Conservation (phyloP, 1,139 yeast species). For the Suhomyces coccinellae region DNA sequence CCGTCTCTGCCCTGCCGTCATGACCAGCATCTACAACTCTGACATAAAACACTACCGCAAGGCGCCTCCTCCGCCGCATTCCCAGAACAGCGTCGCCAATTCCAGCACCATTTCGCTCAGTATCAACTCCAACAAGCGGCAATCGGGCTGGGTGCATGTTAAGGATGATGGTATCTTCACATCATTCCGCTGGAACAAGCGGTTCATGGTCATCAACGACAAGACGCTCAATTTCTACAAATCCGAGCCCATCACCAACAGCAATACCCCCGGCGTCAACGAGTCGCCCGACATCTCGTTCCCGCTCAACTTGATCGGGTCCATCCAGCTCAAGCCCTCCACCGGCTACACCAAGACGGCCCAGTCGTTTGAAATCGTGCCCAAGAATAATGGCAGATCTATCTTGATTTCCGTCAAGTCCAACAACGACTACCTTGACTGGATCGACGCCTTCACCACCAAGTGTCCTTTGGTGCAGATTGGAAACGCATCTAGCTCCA, state of each 20-base stretch:
- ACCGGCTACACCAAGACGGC: conserved; percentile 52
- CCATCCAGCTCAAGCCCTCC: conserved; percentile 41
- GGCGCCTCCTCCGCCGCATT: conserved; percentile 36
- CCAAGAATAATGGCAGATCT: conserved; percentile 59
- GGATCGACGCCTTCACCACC: conserved; percentile 89
- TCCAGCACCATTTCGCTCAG: conserved; percentile 20
- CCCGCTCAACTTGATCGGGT: conserved; percentile 42
- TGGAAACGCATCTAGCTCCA: conserved; percentile 23
- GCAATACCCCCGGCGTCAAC: conserved; percentile 14
- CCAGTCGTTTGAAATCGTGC: conserved; percentile 76
- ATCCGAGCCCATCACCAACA: conserved; percentile 46
- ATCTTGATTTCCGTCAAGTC: conserved; percentile 74
- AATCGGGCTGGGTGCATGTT: conserved; percentile 82
- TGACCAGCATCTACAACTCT: conserved; percentile 52
- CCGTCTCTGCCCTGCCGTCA: conserved; percentile 10
- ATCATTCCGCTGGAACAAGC: conserved; percentile 88
- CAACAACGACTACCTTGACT: conserved; percentile 78
- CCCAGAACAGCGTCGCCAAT: conserved; percentile 2
- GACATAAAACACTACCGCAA: conserved; percentile 46
- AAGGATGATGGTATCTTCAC: conserved; percentile 85
- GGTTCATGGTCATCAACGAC: conserved; percentile 76
- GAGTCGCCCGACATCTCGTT: conserved; percentile 41
- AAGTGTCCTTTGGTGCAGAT: conserved; percentile 70
- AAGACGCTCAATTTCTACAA: conserved; percentile 75
- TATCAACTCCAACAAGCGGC: conserved; percentile 34